Conservation (phyloP, 2,329 filamentous ascomycete genomes). For the Fusarium nygamai region DNA sequence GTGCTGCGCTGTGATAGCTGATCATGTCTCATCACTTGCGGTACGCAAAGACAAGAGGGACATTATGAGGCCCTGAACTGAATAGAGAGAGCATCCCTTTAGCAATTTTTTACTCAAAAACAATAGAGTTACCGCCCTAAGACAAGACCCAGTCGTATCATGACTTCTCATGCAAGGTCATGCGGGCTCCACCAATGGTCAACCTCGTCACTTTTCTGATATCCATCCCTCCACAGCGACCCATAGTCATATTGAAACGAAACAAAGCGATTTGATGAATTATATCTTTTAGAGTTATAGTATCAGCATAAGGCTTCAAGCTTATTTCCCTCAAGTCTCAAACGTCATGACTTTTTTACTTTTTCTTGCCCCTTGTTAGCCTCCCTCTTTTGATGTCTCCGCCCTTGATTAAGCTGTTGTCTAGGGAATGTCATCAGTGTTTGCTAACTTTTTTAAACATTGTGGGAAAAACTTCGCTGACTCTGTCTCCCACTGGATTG, state of each 20-base stretch:
- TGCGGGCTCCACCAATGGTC: conserved; percentile 29
- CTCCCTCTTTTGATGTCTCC: conserved; percentile 6
- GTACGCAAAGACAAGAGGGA: background rate
- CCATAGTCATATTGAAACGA: conserved; percentile 1
- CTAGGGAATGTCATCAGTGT: background rate
- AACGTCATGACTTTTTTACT: conserved; percentile 30
- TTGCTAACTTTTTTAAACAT: background rate
- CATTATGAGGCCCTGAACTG: background rate
- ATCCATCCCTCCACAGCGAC: conserved; percentile 8
- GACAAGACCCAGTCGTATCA: conserved; percentile 23
- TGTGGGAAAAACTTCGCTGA: background rate
- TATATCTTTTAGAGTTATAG: conserved; percentile 9
- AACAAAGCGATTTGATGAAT: conserved; percentile 15
- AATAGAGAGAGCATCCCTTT: background rate
- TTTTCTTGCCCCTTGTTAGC: background rate
- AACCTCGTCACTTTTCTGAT: conserved; percentile 19
- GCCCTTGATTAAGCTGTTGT: background rate
- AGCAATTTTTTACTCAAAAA: background rate
- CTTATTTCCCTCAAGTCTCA: conserved; percentile 26
- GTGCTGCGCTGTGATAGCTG: background rate
- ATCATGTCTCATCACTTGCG: conserved; percentile 8
- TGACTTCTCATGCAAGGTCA: conserved; percentile 27
- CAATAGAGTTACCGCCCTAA: conserved; percentile 15
- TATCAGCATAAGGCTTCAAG: conserved; percentile 9
- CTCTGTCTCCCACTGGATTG: background rate